Base-by-base conservation (phyloP, 2,329 filamentous ascomycete species). In the Trichoderma asperellum region DNA sequence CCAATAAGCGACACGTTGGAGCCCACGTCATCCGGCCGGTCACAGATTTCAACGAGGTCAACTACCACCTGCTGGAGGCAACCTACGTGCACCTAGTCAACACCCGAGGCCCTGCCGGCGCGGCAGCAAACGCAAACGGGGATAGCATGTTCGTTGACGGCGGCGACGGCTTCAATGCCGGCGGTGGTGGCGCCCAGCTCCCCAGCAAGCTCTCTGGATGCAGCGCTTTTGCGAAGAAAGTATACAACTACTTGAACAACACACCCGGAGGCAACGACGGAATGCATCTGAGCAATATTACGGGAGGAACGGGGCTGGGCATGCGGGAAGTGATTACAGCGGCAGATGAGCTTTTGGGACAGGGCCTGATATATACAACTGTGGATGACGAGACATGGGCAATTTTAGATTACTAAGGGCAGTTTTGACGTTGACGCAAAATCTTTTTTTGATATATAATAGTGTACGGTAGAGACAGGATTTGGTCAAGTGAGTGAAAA, bases 381-480 rank as follows among this genome's bases (percentile, higher is more conserved):
- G 87, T 97, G 7, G 94, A 98, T 80, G 95, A 98, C 76, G 87
- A 92, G 80, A 98, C 95, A 0, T 98, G 92, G 91, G 93, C 93
- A 55, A 84, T 97, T 72, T 83, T 97, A 71, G 92, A 96, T 70
- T 70, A 69, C 32, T 70, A 57, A 40, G 47, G 21, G 37, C 29
- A 52, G 29, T 16, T 16, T 55, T 43, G 24, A 29, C 10, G 47
- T 18, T 16, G 21, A 57, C 14, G 40, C 53, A 49, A 29, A 18
- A 49, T 37, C 16, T 11, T 24, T 58, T 37, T n/a, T 34, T 27
- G 53, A 58, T 47, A 49, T 49, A 58, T 66, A 49, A 18, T 43
- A 27, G 16, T 68, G 47, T 68, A 55, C 34, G 65, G 65, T 68
- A 68, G 58, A 68, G 65, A 68, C 65, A 43, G 65, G 57, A 29